Base-by-base conservation (phyloP, 164 flowering plant genomes). In the Berberis vulgaris region DNA sequence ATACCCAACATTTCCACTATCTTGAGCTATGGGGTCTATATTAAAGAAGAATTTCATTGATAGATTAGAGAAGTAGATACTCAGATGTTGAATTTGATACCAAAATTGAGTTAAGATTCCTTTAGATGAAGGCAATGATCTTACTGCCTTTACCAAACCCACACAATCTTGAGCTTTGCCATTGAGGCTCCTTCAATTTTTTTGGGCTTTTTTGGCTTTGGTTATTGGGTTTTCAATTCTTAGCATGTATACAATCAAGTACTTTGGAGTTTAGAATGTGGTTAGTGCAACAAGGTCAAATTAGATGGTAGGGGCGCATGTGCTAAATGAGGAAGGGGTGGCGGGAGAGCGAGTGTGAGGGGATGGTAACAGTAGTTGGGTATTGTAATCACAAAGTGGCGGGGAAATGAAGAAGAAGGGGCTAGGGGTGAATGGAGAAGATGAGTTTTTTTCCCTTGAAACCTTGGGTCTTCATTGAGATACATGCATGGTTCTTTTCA, bases 101-200 rank as follows among this genome's bases (percentile, higher is more conserved):
- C 42, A 11, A 3, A 1, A 12, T 63, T 63, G 6, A 43, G 44
- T 63, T 26, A 68, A 63, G 67, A 76, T 81, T 83, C 72, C 74
- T 12, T 6, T 74, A 65, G 87, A 84, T 73, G 87, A 84, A 65
- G 84, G 83, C 6, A 85, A 87, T 70, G 88, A 80, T 46, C 52
- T 71, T 7, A 44, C 43, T 43, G 2, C 55, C 10, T 10, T 59
- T 41, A 45, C 49, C 59, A 75, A 76, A 55, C 54, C 65, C 45
- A 52, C 60, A 66, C 81, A 71, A 2, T 54, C 68, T 42, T 80
- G 81, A 85, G 63, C 62, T 63, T 78, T 79, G n/a, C 84, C 88
- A 38, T 41, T 78, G 52, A 78, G 76, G 52, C 38, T 83, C 41
- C 67, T 89, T 42, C 82, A 80, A 46, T 61, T 79, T 54, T 69